These are phyloP conservation scores for Dryas integrifolia DNA, from an alignment of 331 rosid species.

Conservation along the genomic window DNA sequence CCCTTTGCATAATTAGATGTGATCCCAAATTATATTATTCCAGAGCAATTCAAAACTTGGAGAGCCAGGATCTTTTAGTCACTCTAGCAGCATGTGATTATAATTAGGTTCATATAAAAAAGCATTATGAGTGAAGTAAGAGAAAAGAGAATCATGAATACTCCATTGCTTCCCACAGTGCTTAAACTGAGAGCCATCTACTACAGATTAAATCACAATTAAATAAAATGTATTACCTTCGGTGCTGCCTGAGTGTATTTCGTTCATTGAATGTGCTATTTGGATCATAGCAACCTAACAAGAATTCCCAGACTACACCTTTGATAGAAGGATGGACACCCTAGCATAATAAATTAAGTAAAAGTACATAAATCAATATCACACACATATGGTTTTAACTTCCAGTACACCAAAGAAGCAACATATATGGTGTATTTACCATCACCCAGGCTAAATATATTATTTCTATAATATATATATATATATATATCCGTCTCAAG, in stretches of 20 bases:
- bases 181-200: conserved; percentile 6
- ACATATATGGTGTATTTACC: conserved; percentile 2
- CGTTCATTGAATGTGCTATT: conserved; percentile 77
- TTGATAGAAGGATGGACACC: conserved; percentile 95
- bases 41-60: conserved; percentile 11
- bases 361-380: not conserved
- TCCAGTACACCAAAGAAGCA: not conserved
- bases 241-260: conserved; percentile 56
- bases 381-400: not conserved
- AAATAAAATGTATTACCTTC: conserved; percentile 53
- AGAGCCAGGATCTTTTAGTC: conserved; percentile 11
- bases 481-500: too few species aligned
- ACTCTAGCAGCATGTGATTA: conserved; percentile 8
- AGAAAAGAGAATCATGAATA: conserved; percentile 10
- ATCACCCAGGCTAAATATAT: not conserved
- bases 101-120: not conserved
- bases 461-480: too few species aligned
- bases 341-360: conserved; percentile 39
- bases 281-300: conserved; percentile 91
- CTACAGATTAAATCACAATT: conserved; percentile 11
- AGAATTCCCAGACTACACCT: conserved; percentile 92
- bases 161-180: not conserved
- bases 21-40: not conserved
- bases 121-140: not conserved
- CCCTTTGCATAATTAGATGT: not conserved